phyloP scores from a whole-genome alignment of 2,329 filamentous ascomycete species.

The Aspergillus neotritici region DNA sequence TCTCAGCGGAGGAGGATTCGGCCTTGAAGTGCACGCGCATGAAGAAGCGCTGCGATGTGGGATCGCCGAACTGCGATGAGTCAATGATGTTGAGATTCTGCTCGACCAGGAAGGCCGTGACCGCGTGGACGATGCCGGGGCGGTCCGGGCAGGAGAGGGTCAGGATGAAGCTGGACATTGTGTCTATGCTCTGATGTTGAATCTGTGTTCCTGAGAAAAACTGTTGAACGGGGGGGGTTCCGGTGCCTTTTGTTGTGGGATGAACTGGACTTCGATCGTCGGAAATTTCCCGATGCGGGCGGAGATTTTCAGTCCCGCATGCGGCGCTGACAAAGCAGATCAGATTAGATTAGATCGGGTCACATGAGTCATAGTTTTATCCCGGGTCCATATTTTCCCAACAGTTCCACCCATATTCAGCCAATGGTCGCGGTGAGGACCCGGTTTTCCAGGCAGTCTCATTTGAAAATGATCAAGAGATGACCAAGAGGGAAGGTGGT shows the following conservation, averaged over 20 bases:
- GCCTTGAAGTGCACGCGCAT: slow-evolving; percentile 81
- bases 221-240: slow-evolving; percentile 20
- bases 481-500: too few species aligned
- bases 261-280: neutral
- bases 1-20: slow-evolving; percentile 13
- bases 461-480: too few species aligned
- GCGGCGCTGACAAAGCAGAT: too few species aligned
- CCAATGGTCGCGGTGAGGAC: too few species aligned
- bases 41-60: slow-evolving; percentile 70
- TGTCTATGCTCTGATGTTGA: slow-evolving; percentile 13
- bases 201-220: slow-evolving; percentile 1
- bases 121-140: slow-evolving; percentile 77
- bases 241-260: neutral
- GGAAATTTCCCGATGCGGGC: too few species aligned
- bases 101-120: slow-evolving; percentile 69
- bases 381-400: too few species aligned
- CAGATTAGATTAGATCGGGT: too few species aligned
- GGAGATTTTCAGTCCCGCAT: too few species aligned
- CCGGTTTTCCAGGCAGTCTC: too few species aligned
- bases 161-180: slow-evolving; percentile 60
- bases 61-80: slow-evolving; percentile 78
- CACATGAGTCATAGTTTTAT: too few species aligned
- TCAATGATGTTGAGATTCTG: slow-evolving; percentile 76
- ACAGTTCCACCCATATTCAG: too few species aligned
- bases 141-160: slow-evolving; percentile 80